phyloP scores from a whole-genome alignment of 192 early-diverging fungal species.

The Linnemannia hyalina region DNA sequence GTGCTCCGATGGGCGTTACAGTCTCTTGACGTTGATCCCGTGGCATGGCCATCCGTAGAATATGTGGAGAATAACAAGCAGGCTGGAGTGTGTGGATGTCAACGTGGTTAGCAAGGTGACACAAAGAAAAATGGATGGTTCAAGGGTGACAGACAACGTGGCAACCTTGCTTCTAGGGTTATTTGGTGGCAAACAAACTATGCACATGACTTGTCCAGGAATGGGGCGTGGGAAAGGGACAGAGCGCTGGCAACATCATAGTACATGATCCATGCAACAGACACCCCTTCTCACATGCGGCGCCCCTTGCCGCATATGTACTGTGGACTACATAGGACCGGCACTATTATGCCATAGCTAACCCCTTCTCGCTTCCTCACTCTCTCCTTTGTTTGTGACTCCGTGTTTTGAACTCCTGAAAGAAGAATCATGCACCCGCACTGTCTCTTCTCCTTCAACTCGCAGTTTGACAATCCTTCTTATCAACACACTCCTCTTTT shows the following conservation, averaged over 20 bases:
- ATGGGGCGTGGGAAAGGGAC: too few species aligned
- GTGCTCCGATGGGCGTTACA: neutral
- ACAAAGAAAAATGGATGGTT: too few species aligned
- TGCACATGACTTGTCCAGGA: too few species aligned
- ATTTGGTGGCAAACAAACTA: too few species aligned
- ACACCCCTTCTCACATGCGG: too few species aligned
- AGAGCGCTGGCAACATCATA: too few species aligned
- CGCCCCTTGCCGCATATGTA: neutral
- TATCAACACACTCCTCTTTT: neutral
- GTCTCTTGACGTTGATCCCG: neutral
- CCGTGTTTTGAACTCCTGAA: neutral
- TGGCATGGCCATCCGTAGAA: neutral
- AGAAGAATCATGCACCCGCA: neutral
- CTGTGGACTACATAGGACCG: neutral
- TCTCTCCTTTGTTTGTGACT: neutral
- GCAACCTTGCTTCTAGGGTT: too few species aligned
- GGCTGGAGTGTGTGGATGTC: too few species aligned
- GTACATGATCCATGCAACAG: too few species aligned
- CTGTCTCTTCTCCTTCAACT: neutral
- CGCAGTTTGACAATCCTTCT: neutral
- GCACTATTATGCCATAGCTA: neutral
- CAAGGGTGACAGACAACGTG: too few species aligned
- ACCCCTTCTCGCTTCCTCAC: neutral
- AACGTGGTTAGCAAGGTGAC: too few species aligned
- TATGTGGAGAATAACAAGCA: neutral